These are phyloP conservation scores for Metarhizium humberi DNA, from an alignment of 2,329 filamentous ascomycete species.

Conservation along the genomic window DNA sequence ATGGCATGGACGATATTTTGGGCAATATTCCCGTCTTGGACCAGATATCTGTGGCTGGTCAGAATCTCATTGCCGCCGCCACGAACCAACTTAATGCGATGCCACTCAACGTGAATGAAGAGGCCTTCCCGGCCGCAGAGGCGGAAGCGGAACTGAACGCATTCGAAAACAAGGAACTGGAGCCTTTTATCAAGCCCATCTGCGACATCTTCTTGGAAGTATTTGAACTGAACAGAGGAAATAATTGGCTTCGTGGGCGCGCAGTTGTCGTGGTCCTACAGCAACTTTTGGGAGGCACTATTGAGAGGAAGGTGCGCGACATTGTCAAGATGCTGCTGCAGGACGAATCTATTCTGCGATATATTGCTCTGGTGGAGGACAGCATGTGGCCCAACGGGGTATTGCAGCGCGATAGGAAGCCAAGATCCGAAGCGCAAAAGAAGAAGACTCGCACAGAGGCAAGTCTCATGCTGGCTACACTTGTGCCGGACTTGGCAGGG, in stretches of 20 bases:
- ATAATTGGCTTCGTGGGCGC: conserved; percentile 92
- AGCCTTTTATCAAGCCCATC: conserved; percentile 96
- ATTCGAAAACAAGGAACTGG: conserved; percentile 80
- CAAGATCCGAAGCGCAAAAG: conserved; percentile 64
- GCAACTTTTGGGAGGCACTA: conserved; percentile 88
- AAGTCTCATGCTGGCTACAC: conserved; percentile 75
- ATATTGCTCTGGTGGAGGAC: conserved; percentile 64
- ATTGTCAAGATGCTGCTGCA: conserved; percentile 63
- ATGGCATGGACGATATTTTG: conserved; percentile 96
- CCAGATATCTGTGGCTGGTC: conserved; percentile 83
- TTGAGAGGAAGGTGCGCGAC: conserved; percentile 90
- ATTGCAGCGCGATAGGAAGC: conserved; percentile 35
- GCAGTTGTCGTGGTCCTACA: conserved; percentile 95
- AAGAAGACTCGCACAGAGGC: conserved; percentile 77
- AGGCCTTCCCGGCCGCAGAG: conserved; percentile 51
- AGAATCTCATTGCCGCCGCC: conserved; percentile 77
- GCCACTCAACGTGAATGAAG: conserved; percentile 42
- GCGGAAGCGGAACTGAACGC: conserved; percentile 90
- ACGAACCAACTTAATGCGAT: conserved; percentile 52
- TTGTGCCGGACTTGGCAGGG: conserved; percentile 83
- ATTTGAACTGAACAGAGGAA: conserved; percentile 88
- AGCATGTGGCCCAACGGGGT: conserved; percentile 73
- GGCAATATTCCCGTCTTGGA: conserved; percentile 94
- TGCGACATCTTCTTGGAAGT: conserved; percentile 95
- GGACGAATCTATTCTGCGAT: conserved; percentile 70